These are phyloP conservation scores for Peniophora sp. DNA, from an alignment of 1,284 basidiomycete genomes.

Conservation along the genomic window DNA sequence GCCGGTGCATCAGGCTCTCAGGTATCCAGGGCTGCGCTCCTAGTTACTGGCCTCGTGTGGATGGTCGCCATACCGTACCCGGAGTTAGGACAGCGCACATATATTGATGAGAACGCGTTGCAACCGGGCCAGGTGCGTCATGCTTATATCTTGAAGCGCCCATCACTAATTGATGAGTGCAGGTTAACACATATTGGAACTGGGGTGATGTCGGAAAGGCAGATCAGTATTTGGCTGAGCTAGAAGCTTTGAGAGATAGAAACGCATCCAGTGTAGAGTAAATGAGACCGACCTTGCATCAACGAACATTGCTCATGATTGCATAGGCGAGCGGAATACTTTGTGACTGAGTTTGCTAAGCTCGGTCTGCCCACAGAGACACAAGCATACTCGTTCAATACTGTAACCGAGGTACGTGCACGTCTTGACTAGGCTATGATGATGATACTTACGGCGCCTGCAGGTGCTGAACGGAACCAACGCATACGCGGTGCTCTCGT, in stretches of 20 bases:
- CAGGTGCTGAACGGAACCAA: slow-evolving; percentile 59
- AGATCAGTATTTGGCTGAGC: slow-evolving; percentile 63
- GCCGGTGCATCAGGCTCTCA: not conserved
- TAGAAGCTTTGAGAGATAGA: slow-evolving; percentile 55
- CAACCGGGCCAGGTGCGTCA: slow-evolving; percentile 75
- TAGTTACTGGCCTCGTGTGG: slow-evolving; percentile 67
- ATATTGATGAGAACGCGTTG: slow-evolving; percentile 90
- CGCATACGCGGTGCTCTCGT: slow-evolving; percentile 74
- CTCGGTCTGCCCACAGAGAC: slow-evolving; percentile 63
- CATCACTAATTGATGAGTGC: slow-evolving; percentile 1
- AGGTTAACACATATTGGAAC: slow-evolving; percentile 85
- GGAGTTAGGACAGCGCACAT: slow-evolving; percentile 59
- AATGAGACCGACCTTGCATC: slow-evolving; percentile 27
- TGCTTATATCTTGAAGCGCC: not conserved
- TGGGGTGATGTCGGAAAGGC: slow-evolving; percentile 85
- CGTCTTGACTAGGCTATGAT: not conserved
- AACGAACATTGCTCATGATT: slow-evolving; percentile 7
- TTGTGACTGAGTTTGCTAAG: slow-evolving; percentile 55
- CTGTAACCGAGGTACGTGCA: slow-evolving; percentile 34
- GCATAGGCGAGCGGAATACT: slow-evolving; percentile 51
- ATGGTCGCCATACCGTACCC: slow-evolving; percentile 63
- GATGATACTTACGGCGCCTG: slow-evolving; percentile 22
- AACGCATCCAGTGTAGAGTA: slow-evolving; percentile 69
- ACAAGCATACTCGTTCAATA: slow-evolving; percentile 58
- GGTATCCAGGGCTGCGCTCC: slow-evolving; percentile 43